Base-by-base conservation (phyloP, 2,329 filamentous ascomycete genomes). In the Pseudogymnoascus sp. region DNA sequence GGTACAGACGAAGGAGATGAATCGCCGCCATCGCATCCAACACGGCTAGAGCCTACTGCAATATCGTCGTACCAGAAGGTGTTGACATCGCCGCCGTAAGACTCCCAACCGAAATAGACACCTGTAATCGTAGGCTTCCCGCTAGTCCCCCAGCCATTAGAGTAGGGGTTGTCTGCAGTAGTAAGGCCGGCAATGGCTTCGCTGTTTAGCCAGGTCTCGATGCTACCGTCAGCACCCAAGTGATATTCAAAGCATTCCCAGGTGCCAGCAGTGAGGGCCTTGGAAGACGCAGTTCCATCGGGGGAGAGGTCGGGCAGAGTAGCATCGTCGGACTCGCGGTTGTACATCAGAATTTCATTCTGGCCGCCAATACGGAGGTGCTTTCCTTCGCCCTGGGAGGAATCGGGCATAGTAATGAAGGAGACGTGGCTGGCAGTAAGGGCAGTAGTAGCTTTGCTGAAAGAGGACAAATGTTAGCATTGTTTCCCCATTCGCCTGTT, bases 11-110 rank as follows among this genome's bases (percentile, higher is more conserved):
- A 35, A 28, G 58, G n/a, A n/a, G 58, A 60, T 25, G 58, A 14
- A 15, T 25, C 43, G 57, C 22, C 20, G 14, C 39, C 39, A 25
- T 53, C 41, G 58, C 82, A 84, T 35, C 81, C 81, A 65, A 82
- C 73, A 35, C 80, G 74, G 15, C 68, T 77, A 41, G 75, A 75
- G 65, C 73, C 72, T 57, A 85, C 70, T 6, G 72, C 76, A 64
- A 85, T 77, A 67, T 86, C 82, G 65, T 86, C 83, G 64, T 84
- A 85, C 82, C 82, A 85, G 66, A 85, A 80, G 1, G 83, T 86
- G 70, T 85, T 85, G 2, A 75, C 72, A 63, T 82, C 82, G 0
- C 81, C 81, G 8, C 82, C 80, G 65, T 86, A 86, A 4, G 78
- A 81, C 75, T 86, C 83, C 82, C 83, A 85, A 0, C 83, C 83